Evolutionary conservation across 352 stramenopile genomes (phyloP), one percentile per base, ranked within the genome.

Genomic region (Ochromonadaceae sp.): DNA sequence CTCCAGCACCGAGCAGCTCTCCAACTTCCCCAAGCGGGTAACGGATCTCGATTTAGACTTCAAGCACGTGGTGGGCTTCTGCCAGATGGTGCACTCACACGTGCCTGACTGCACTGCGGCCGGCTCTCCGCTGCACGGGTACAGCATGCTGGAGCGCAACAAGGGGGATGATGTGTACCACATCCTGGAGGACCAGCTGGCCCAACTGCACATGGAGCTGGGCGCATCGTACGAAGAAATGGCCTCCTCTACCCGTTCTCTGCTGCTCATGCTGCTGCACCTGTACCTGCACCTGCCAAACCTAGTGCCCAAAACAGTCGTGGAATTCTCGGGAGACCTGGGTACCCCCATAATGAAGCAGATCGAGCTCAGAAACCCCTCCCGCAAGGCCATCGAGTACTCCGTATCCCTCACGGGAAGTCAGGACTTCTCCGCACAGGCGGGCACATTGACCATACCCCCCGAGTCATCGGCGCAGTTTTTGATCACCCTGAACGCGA

Each of bases 301-400:
- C 65, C 87, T 92, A 26, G 79, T 96, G 20, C 88, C 88, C 2
- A 95, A 93, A 63, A 85, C 82, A 12, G 90, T 79, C 31, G 91
- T 96, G 58, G 85, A 93, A 41, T 96, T 96, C 66, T 77, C 79
- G 32, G 87, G 84, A 3, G 69, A 78, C 2, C 69, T 96, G 4
- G 87, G 87, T 0, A 79, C 83, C 39, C 67, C 76, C 22, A 88
- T 93, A 31, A 78, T 82, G 15, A 96, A 96, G 48, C 90, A 69
- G 5, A 96, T 96, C 34, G 88, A 96, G 65, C 74, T 96, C 0
- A 86, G 83, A 65, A 96, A 96, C 59, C 83, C 87, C 4, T 87
- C 81, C 22, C 73, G 75, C 1, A 81, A 79, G 5, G 69, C 77
- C 2, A 78, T 96, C 36, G 74, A 71, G 1, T 96, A 96, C 58